Conservation (phyloP, 306 rosid species). For the Begonia fuchsioides region DNA sequence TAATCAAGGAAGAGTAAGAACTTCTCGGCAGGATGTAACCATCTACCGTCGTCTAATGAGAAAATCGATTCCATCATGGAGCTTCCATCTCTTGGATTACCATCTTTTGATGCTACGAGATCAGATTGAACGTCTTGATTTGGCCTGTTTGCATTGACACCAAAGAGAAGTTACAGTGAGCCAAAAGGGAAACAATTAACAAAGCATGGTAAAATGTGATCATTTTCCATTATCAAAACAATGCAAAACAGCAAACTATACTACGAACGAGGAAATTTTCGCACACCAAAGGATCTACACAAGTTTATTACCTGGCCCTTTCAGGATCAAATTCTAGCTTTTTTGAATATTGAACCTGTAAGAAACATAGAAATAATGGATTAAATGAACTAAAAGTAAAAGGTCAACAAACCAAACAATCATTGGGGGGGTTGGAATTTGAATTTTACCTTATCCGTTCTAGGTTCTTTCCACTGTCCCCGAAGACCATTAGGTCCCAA, state of each 20-base stretch:
- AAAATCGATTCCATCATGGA: slow-evolving; percentile 80
- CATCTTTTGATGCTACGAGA: slow-evolving; percentile 49
- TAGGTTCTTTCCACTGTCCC: slow-evolving; percentile 88
- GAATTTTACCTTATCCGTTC: slow-evolving; percentile 48
- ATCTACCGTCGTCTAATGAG: slow-evolving; percentile 75
- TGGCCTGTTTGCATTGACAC: slow-evolving; percentile 35
- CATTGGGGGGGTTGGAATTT: slow-evolving; percentile 1
- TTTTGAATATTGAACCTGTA: slow-evolving; percentile 86
- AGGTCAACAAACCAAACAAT: slow-evolving; percentile 8
- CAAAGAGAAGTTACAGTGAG: slow-evolving; percentile 16
- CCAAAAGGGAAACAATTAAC: slow-evolving; percentile 10
- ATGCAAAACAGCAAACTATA: slow-evolving; percentile 7
- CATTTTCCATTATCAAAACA: slow-evolving; percentile 2
- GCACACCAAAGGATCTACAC: slow-evolving; percentile 1
- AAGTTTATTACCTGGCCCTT: slow-evolving; percentile 40
- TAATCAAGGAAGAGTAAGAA: slow-evolving; percentile 28
- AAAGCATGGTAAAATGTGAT: slow-evolving; percentile 6
- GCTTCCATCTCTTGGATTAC: slow-evolving; percentile 27
- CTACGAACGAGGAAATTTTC: slow-evolving; percentile 5
- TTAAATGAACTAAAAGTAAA: slow-evolving; percentile 2
- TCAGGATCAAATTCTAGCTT: slow-evolving; percentile 38
- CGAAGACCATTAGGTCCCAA: slow-evolving; percentile 90
- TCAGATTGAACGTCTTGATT: slow-evolving; percentile 56
- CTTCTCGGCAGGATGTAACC: slow-evolving; percentile 42
- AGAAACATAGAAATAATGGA: slow-evolving; percentile 1